Evolutionary conservation across 2,329 filamentous ascomycete genomes (phyloP).

Genomic region (Diplodia mutila): DNA sequence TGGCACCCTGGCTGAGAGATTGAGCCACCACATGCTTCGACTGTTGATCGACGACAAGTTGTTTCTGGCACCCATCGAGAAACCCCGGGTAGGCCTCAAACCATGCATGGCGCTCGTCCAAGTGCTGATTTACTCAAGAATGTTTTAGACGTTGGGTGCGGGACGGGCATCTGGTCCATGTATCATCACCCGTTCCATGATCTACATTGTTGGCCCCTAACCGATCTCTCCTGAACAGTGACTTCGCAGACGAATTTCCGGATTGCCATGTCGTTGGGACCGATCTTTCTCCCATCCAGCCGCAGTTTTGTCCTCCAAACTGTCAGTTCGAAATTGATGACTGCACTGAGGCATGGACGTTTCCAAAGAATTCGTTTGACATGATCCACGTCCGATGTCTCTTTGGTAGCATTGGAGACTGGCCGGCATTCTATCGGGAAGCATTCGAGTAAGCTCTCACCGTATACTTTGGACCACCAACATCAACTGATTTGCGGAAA

Average conservation of each 20-base stretch:
- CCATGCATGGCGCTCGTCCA: background rate
- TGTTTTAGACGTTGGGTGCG: conserved; percentile 50
- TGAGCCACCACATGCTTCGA: conserved; percentile 35
- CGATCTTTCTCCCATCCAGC: conserved; percentile 53
- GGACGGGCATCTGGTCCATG: conserved; percentile 50
- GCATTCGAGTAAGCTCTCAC: conserved; percentile 31
- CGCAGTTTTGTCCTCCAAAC: conserved; percentile 49
- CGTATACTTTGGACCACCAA: background rate
- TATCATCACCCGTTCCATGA: conserved; percentile 9
- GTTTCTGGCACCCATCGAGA: conserved; percentile 32
- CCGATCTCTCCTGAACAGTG: conserved; percentile 39
- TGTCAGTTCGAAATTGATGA: conserved; percentile 57
- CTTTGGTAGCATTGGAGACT: conserved; percentile 33
- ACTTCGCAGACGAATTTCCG: conserved; percentile 40
- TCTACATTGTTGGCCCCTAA: background rate
- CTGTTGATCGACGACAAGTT: conserved; percentile 35
- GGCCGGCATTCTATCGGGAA: conserved; percentile 33
- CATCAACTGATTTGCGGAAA: conserved; percentile 10
- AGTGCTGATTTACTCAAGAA: conserved; percentile 29
- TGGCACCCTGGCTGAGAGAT: background rate
- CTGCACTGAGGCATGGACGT: conserved; percentile 42
- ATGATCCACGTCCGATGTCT: conserved; percentile 33
- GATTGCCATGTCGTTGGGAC: conserved; percentile 46
- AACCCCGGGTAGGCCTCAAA: conserved; percentile 30
- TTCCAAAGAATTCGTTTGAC: conserved; percentile 33